Evolutionary conservation across 768 basidiomycete species (phyloP).

Genomic region (Russula ochroleuca): DNA sequence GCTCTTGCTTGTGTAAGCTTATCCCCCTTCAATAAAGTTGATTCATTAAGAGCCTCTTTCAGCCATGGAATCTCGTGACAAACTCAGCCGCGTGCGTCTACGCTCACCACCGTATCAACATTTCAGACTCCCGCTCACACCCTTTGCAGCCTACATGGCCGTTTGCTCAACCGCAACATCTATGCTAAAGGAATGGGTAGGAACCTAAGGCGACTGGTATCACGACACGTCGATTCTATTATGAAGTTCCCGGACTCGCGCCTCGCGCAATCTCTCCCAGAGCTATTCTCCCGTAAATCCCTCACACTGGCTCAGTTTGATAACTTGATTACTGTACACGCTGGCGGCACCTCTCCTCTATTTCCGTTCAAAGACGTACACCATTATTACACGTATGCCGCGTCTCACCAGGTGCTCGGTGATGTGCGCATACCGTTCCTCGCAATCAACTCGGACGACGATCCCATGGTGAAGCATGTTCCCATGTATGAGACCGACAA

Average conservation of each 20-base stretch:
- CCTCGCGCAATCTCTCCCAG: slow-evolving; percentile 46
- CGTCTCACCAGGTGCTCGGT: slow-evolving; percentile 57
- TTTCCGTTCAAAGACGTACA: slow-evolving; percentile 46
- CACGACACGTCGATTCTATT: slow-evolving; percentile 47
- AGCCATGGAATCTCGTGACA: slow-evolving; percentile 50
- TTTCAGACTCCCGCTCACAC: slow-evolving; percentile 7
- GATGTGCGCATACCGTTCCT: slow-evolving; percentile 70
- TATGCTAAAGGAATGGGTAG: slow-evolving; percentile 78
- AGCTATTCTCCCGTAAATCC: slow-evolving; percentile 46
- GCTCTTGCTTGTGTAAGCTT: slow-evolving; percentile 68
- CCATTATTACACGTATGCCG: slow-evolving; percentile 51
- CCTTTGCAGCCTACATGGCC: slow-evolving; percentile 46
- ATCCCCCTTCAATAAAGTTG: slow-evolving; percentile 14
- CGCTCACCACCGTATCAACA: not conserved
- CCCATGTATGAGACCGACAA: slow-evolving; percentile 55
- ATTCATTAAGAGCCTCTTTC: not conserved
- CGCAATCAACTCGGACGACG: slow-evolving; percentile 75
- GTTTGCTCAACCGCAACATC: slow-evolving; percentile 54
- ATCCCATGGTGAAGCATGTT: slow-evolving; percentile 67
- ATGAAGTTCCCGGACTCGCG: slow-evolving; percentile 47
- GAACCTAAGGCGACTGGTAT: slow-evolving; percentile 60
- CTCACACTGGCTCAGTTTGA: slow-evolving; percentile 59
- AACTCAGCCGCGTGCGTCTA: slow-evolving; percentile 36
- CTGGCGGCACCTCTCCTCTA: slow-evolving; percentile 53
- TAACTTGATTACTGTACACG: slow-evolving; percentile 57